Conservation (phyloP, 305 asterid species). For the Fraxinus platypoda region DNA sequence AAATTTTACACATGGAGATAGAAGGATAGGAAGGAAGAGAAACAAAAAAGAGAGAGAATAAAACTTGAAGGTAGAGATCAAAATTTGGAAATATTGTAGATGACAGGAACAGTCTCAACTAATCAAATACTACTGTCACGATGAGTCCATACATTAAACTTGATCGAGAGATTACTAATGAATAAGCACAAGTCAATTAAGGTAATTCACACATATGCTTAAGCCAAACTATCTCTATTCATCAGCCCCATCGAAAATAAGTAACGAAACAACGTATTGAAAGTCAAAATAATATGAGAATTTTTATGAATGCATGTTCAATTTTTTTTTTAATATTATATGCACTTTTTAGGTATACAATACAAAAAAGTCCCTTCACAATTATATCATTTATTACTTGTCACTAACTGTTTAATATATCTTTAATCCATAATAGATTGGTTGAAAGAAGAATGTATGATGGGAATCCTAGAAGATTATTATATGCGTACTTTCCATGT, state of each 20-base stretch:
- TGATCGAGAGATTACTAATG: neutral
- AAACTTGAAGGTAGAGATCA: neutral
- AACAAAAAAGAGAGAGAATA: neutral
- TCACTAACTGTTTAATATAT: neutral
- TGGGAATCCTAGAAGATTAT: neutral
- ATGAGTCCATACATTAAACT: neutral
- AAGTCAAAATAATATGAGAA: neutral
- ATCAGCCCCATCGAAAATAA: neutral
- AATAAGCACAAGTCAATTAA: neutral
- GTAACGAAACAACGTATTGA: neutral
- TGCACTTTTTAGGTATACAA: neutral
- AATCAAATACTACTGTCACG: neutral
- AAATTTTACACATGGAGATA: conserved; percentile 19
- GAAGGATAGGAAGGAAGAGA: neutral
- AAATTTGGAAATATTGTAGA: neutral
- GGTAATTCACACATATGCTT: neutral
- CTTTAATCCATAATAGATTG: neutral
- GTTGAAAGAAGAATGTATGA: neutral
- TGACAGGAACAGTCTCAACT: neutral
- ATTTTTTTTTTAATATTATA: neutral
- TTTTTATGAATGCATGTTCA: neutral
- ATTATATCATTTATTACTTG: neutral
- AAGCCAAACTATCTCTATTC: conserved; percentile 7
- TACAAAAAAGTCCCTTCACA: neutral
- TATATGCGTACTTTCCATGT: neutral